Conservation (phyloP, 768 basidiomycete species). For the Coprinellus aureogranulatus region DNA sequence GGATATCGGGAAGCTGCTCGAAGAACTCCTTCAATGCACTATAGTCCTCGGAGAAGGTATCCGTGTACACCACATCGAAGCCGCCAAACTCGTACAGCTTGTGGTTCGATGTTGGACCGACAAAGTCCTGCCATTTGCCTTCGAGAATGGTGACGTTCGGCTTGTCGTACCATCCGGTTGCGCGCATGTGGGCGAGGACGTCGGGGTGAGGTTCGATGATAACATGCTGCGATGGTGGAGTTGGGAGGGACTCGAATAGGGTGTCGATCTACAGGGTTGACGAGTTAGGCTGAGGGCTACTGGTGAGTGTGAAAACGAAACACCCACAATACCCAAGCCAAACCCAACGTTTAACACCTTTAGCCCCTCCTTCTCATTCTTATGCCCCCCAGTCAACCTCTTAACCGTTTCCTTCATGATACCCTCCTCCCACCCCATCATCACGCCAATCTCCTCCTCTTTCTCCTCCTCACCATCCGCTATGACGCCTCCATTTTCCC, state of each 20-base stretch:
- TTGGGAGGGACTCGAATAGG: slow-evolving; percentile 66
- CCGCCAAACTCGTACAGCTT: slow-evolving; percentile 63
- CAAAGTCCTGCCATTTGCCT: slow-evolving; percentile 92
- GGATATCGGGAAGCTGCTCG: slow-evolving; percentile 69
- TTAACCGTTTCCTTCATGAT: slow-evolving; percentile 86
- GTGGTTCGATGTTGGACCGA: slow-evolving; percentile 41
- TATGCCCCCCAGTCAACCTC: slow-evolving; percentile 54
- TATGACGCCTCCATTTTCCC: slow-evolving; percentile 24
- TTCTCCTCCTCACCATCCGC: slow-evolving; percentile 46
- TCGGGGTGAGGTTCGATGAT: slow-evolving; percentile 95
- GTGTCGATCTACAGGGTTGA: slow-evolving; percentile 65
- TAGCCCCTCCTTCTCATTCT: slow-evolving; percentile 42
- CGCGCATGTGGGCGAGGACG: slow-evolving; percentile 79
- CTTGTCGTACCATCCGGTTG: slow-evolving; percentile 74
- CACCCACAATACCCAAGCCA: slow-evolving; percentile 85
- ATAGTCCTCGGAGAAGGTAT: slow-evolving; percentile 91
- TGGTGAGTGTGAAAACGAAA: background rate
- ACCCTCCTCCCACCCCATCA: slow-evolving; percentile 97
- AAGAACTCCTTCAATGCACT: slow-evolving; percentile 81
- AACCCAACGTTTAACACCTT: slow-evolving; percentile 90
- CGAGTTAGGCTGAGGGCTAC: too few relatives aligned
- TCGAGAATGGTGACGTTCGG: slow-evolving; percentile 76
- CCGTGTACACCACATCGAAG: slow-evolving; percentile 89
- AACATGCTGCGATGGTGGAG: slow-evolving; percentile 68
- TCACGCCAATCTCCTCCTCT: slow-evolving; percentile 87